These are phyloP conservation scores for Lachancea sp. DNA, from an alignment of 805 yeast genomes.

Conservation along the genomic window DNA sequence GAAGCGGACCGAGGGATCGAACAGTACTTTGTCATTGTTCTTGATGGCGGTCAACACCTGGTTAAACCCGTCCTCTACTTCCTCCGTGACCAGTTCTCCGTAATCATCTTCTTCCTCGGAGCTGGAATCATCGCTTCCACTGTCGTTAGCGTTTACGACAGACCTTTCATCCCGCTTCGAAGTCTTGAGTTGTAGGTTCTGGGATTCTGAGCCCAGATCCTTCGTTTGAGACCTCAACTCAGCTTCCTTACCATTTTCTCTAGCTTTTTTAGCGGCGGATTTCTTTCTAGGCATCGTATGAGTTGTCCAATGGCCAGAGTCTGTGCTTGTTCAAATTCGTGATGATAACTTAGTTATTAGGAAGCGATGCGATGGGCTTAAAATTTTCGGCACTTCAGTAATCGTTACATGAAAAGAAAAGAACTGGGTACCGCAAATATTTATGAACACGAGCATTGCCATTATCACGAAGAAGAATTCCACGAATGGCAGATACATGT, in stretches of 20 bases:
- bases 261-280: constrained; percentile 71
- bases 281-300: constrained; percentile 86
- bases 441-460: background rate
- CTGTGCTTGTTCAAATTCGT: too few species aligned
- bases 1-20: constrained; percentile 65
- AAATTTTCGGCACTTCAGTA: constrained; percentile 2
- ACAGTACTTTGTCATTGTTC: constrained; percentile 54
- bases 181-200: background rate
- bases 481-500: too few species aligned
- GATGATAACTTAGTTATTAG: too few species aligned
- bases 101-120: constrained; percentile 78
- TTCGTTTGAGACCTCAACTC: constrained; percentile 13
- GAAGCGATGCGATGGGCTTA: constrained; percentile 17
- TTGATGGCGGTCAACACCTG: constrained; percentile 66
- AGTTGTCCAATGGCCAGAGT: too few species aligned
- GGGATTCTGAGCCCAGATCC: constrained; percentile 14
- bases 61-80: constrained; percentile 72
- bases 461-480: too few species aligned
- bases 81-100: constrained; percentile 82
- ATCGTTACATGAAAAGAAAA: background rate
- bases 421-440: background rate
- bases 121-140: constrained; percentile 33
- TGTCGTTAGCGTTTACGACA: constrained; percentile 19
- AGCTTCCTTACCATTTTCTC: constrained; percentile 35
- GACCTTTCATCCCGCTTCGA: background rate